These are phyloP conservation scores for Sugiyamaella novakii DNA, from an alignment of 1,139 yeast species.

Conservation along the genomic window DNA sequence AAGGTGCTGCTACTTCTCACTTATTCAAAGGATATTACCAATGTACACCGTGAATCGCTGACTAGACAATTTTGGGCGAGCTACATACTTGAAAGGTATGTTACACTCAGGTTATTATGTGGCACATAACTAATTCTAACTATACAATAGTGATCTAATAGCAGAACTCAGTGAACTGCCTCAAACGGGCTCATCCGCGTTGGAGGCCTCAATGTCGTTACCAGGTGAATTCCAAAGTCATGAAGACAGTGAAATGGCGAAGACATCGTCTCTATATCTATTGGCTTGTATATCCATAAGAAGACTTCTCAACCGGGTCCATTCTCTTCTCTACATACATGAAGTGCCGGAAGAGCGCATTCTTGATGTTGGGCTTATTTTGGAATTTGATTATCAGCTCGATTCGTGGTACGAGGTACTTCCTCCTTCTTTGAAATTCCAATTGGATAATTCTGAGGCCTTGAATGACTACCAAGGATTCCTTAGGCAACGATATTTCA, in stretches of 20 bases:
- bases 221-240: constrained; percentile 27
- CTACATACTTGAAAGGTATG: constrained; percentile 27
- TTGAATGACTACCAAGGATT: constrained; percentile 27
- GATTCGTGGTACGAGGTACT: constrained; percentile 28
- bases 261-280: constrained; percentile 27
- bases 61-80: constrained; percentile 26
- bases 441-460: constrained; percentile 20
- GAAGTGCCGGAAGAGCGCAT: constrained; percentile 20
- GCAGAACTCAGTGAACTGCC: constrained; percentile 28
- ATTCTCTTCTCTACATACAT: constrained; percentile 23
- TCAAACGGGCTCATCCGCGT: constrained; percentile 25
- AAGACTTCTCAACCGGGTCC: constrained; percentile 29
- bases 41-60: constrained; percentile 24
- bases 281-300: constrained; percentile 30
- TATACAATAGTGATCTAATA: constrained; percentile 22
- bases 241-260: constrained; percentile 22
- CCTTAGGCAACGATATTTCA: constrained; percentile 28
- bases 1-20: constrained; percentile 25
- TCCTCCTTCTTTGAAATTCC: constrained; percentile 25
- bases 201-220: constrained; percentile 23
- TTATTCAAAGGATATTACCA: constrained; percentile 17
- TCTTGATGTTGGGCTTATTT: constrained; percentile 24
- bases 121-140: neutral
- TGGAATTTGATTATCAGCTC: constrained; percentile 27
- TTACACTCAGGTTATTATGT: neutral